Evolutionary conservation across 2,329 filamentous ascomycete genomes (phyloP), one percentile per base, ranked within the genome.

Genomic region (Fusarium virguliforme): DNA sequence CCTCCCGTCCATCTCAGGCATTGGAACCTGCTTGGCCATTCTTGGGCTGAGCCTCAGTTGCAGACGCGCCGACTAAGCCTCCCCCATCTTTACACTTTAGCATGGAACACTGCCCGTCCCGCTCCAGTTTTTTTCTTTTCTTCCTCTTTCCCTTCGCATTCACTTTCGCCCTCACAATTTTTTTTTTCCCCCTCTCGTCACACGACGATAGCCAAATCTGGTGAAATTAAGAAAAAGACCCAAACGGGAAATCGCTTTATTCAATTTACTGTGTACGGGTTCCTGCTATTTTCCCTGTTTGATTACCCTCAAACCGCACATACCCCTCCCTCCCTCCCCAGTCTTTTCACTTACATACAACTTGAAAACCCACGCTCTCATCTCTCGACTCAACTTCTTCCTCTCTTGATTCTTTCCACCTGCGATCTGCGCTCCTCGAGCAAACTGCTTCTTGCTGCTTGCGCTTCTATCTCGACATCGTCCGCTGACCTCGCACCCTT

Each of bases 101-200:
- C 58, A 40, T 24, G 51, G 61, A 46, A 46, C 62, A 64, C 56
- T 64, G 66, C 70, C 70, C 70, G 4, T 65, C 41, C 12, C 60
- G 62, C 54, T 70, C 70, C 70, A 72, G 56, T 73, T 73, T 72
- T 73, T 72, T 70, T n/a, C n/a, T 18, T 18, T 18, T 67, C 41
- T 50, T 2, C 26, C 43, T n/a, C 26, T 53, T 57, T 48, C 40
- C 28, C 54, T 56, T 34, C 41, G 24, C 67, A 63, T 54, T 43
- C 40, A 26, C 56, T n/a, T 34, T 67, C 53, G 26, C 54, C 18
- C 55, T 38, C 60, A 18, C 30, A 40, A 24, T 43, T 55, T 50
- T 61, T 62, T 55, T 18, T 40, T n/a, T 18, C 18, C 28, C 8
- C 3, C 8, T 41, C 32, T n/a, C 30, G 62, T 63, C 53, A 26